phyloP scores from a whole-genome alignment of 2,329 filamentous ascomycete genomes.

The Sclerotinia minor region DNA sequence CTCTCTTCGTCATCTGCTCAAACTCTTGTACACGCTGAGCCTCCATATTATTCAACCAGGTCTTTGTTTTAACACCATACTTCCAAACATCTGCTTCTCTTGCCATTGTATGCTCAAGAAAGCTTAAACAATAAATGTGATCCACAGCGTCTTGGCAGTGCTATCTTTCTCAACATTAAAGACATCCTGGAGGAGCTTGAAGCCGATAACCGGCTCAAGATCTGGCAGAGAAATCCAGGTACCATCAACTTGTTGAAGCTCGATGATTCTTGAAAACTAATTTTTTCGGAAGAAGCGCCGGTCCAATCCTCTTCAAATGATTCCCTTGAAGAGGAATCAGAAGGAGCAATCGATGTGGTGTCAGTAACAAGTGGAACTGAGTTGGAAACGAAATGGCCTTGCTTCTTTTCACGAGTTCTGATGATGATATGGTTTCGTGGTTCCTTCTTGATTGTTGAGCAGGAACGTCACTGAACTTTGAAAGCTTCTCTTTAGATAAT shows the following conservation, averaged over 20 bases:
- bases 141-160: neutral
- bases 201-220: slow-evolving; percentile 27
- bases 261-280: slow-evolving; percentile 47
- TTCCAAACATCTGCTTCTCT: slow-evolving; percentile 60
- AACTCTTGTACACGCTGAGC: neutral
- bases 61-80: slow-evolving; percentile 60
- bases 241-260: slow-evolving; percentile 57
- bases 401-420: neutral
- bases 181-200: slow-evolving; percentile 22
- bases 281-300: neutral
- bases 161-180: slow-evolving; percentile 24
- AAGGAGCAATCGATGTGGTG: neutral
- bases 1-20: slow-evolving; percentile 25
- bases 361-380: neutral
- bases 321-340: neutral
- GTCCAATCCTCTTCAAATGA: neutral
- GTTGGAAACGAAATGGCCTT: neutral
- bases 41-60: slow-evolving; percentile 47
- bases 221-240: slow-evolving; percentile 46
- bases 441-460: too few species aligned
- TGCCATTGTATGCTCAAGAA: slow-evolving; percentile 49
- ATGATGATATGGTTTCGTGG: neutral
- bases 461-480: too few species aligned
- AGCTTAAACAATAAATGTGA: slow-evolving; percentile 47
- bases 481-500: too few species aligned